A percentile compares a stretch with the other conserved stretches of the same genome.
Evolutionary conservation across 2,329 filamentous ascomycete genomes (phyloP).

Genomic region (Gremmenia infestans): DNA sequence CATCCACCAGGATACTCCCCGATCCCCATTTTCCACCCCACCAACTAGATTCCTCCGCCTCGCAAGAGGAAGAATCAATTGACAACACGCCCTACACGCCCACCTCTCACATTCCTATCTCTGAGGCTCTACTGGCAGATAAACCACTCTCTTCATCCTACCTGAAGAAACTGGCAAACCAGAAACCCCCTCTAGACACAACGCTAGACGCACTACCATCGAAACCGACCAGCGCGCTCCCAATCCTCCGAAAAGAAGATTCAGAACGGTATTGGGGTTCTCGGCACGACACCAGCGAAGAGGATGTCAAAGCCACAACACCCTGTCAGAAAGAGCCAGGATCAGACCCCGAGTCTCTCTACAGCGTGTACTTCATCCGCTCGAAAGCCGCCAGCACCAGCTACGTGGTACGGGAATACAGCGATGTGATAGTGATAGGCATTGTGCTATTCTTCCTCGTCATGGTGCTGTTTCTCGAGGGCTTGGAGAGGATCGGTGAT

Average conservation of each 20-base stretch:
- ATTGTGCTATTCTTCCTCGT: slow-evolving; percentile 27
- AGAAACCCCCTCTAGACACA: slow-evolving; percentile 3
- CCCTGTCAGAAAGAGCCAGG: neutral
- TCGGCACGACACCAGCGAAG: neutral
- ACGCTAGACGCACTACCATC: slow-evolving; percentile 8
- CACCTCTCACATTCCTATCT: slow-evolving; percentile 12
- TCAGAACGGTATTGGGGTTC: slow-evolving; percentile 21
- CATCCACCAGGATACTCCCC: slow-evolving; percentile 9
- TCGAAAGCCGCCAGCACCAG: neutral
- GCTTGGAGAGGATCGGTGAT: slow-evolving; percentile 17
- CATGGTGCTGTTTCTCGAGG: slow-evolving; percentile 23
- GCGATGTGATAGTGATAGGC: slow-evolving; percentile 27
- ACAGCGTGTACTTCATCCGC: neutral
- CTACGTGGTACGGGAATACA: slow-evolving; percentile 17
- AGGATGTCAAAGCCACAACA: neutral
- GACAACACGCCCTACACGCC: slow-evolving; percentile 26
- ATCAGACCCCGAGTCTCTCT: neutral
- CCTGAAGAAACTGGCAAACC: slow-evolving; percentile 18
- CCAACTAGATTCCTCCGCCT: slow-evolving; percentile 13
- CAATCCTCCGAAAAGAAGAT: slow-evolving; percentile 22
- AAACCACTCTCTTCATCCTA: slow-evolving; percentile 21
- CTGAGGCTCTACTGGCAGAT: slow-evolving; percentile 19
- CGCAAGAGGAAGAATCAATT: slow-evolving; percentile 12
- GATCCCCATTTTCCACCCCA: slow-evolving; percentile 26
- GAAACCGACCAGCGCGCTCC: slow-evolving; percentile 22